Conservation (phyloP, 176 grass and related monocot species). For the Hordeum vulgare region MorexV3_pseudomolecules_assembly NC_058521.1:568795952-568796451, state of each 20-base stretch:
- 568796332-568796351: slow-evolving; percentile 79
- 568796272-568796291: not conserved
- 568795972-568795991: no score
- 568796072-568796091: no score
- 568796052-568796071: no score
- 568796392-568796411: slow-evolving; percentile 91
- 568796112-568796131: no score
- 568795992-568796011: no score
- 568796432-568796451: slow-evolving; percentile 83
- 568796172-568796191: no score
- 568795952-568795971: no score
- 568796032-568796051: not conserved
- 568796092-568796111: no score
- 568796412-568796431: slow-evolving; percentile 94
- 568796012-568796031: no score
- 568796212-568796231: not conserved
- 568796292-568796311: slow-evolving; percentile 92
- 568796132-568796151: no score
- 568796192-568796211: not conserved
- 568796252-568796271: no score
- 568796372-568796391: slow-evolving; percentile 93
- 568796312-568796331: slow-evolving; percentile 91
- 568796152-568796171: no score
- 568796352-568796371: slow-evolving; percentile 93
- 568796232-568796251: not conserved